Conservation (phyloP, 257 asterid species). For the Penstemon barbatus region DNA sequence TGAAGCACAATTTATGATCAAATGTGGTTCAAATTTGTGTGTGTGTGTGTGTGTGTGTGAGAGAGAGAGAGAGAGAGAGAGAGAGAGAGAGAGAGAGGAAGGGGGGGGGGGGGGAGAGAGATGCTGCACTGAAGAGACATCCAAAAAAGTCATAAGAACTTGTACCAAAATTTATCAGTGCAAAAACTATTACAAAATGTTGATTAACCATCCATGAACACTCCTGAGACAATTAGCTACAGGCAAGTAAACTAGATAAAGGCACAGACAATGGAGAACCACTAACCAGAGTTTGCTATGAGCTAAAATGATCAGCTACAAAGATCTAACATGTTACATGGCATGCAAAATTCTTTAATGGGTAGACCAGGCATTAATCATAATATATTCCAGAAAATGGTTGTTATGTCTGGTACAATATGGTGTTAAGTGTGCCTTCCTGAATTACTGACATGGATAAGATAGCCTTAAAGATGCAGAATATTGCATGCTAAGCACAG, state of each 20-base stretch:
- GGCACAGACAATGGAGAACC: background rate
- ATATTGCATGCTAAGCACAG: background rate
- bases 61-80: background rate
- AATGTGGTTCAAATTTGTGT: background rate
- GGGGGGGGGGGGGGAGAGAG: background rate
- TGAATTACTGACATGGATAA: background rate
- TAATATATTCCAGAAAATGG: background rate
- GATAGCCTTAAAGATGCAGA: background rate
- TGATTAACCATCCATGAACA: constrained; percentile 3
- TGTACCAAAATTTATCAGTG: background rate
- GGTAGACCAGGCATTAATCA: background rate
- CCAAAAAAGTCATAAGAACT: constrained; percentile 10
- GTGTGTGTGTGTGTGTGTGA: background rate
- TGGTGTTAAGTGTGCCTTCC: background rate
- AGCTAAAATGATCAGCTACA: constrained; percentile 4
- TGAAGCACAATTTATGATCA: constrained; percentile 32
- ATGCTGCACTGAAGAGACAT: background rate
- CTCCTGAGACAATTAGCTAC: background rate
- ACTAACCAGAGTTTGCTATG: constrained; percentile 3
- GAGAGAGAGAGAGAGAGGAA: background rate
- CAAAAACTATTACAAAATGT: constrained; percentile 5
- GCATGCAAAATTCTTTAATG: background rate
- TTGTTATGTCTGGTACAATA: background rate
- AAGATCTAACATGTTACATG: constrained; percentile 4
- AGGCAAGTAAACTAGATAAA: background rate